These are phyloP conservation scores for Colletotrichum sp. DNA, from an alignment of 2,329 filamentous ascomycete species.

Conservation along the genomic window DNA sequence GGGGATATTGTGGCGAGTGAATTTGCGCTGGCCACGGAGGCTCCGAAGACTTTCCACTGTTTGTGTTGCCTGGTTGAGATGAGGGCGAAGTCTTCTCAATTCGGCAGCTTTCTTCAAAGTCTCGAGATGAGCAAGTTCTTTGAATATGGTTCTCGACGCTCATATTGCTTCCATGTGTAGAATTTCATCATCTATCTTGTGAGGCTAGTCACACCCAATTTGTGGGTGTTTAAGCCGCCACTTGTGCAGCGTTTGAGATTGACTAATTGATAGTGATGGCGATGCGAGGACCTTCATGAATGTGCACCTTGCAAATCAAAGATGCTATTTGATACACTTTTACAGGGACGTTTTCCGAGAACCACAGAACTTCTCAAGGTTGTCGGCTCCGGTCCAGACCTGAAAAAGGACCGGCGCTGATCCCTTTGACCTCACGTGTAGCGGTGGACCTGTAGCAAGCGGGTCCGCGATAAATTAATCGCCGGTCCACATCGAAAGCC, in stretches of 20 bases:
- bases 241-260: neutral
- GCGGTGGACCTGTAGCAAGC: neutral
- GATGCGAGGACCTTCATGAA: neutral
- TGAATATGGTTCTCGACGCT: neutral
- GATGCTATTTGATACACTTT: neutral
- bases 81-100: neutral
- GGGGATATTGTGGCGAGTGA: neutral
- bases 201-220: neutral
- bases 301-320: neutral
- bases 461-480: neutral
- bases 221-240: neutral
- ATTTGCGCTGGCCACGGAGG: neutral
- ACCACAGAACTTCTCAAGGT: neutral
- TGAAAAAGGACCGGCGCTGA: neutral
- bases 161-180: neutral
- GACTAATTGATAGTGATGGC: neutral
- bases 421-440: neutral
- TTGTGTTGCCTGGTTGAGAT: neutral
- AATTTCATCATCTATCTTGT: fast-evolving
- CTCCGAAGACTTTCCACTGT: neutral
- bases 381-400: neutral
- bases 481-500: neutral
- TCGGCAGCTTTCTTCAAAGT: neutral
- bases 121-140: neutral
- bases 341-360: neutral